Evolutionary conservation across 225 moss, liverwort and hornwort genomes (phyloP).

Genomic region (Pseudisothecium myosuroides): DNA sequence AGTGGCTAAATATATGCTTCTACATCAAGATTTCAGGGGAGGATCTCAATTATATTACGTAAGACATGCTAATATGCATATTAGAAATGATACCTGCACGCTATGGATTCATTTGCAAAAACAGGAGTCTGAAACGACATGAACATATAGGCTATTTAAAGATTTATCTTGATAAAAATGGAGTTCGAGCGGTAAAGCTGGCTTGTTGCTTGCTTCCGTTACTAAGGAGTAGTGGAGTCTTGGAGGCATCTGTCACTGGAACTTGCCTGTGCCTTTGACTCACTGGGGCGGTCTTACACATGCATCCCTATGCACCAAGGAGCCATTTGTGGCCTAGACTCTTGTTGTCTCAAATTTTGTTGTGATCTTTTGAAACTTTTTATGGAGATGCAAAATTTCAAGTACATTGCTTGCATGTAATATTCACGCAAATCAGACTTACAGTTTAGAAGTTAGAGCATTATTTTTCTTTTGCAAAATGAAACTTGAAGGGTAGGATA

Average conservation of each 20-base stretch:
- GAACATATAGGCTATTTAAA: neutral
- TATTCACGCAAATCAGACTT: neutral
- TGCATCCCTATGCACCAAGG: too few relatives aligned
- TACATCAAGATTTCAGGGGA: neutral
- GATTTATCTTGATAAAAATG: neutral
- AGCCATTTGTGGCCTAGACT: neutral
- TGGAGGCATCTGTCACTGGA: neutral
- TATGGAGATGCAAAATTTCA: neutral
- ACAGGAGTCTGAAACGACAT: neutral
- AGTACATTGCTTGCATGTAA: neutral
- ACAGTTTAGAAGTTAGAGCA: accelerated
- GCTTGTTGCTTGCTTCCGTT: too few relatives aligned
- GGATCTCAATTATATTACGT: neutral
- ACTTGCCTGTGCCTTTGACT: too few relatives aligned
- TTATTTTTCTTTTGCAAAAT: neutral
- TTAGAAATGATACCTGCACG: neutral
- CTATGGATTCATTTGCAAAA: neutral
- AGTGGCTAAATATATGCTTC: neutral
- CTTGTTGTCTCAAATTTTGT: neutral
- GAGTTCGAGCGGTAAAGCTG: neutral
- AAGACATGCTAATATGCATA: neutral
- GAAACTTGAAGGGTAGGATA: neutral
- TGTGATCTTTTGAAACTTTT: neutral
- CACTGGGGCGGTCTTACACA: neutral
- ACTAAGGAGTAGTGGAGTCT: too few relatives aligned